Conservation (phyloP, 169 alveolate species). For the Babesia ovata region DNA sequence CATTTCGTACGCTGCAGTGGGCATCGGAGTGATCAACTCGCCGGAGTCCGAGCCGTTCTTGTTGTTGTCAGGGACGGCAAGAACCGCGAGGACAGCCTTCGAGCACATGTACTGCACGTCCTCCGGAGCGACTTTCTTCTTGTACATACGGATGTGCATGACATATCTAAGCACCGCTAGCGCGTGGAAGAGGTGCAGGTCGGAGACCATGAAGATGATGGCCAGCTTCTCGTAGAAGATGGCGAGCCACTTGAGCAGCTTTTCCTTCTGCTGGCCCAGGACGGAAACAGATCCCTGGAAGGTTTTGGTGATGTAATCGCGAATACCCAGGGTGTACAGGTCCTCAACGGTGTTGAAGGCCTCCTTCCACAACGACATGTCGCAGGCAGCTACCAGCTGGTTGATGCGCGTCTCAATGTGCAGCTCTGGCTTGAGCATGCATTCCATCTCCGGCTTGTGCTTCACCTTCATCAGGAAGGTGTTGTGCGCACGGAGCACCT, state of each 20-base stretch:
- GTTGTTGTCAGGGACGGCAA: slow-evolving; percentile 75
- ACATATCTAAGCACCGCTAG: slow-evolving; percentile 85
- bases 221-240: slow-evolving; percentile 89
- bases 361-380: slow-evolving; percentile 93
- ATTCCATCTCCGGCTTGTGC: slow-evolving; percentile 84
- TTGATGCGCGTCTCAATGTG: slow-evolving; percentile 89
- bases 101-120: slow-evolving; percentile 79
- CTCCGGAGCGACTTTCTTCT: slow-evolving; percentile 79
- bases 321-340: slow-evolving; percentile 81
- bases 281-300: slow-evolving; percentile 65
- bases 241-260: slow-evolving; percentile 85
- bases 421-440: slow-evolving; percentile 84
- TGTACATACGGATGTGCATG: slow-evolving; percentile 83
- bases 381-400: slow-evolving; percentile 90
- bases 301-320: slow-evolving; percentile 76
- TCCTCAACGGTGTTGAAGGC: slow-evolving; percentile 94
- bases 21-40: slow-evolving; percentile 61
- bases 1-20: slow-evolving; percentile 74
- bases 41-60: slow-evolving; percentile 51
- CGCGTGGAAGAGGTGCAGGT: slow-evolving; percentile 92
- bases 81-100: slow-evolving; percentile 85
- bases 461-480: slow-evolving; percentile 84
- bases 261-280: slow-evolving; percentile 77
- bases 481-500: slow-evolving; percentile 90
- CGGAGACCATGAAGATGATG: slow-evolving; percentile 90